A percentile compares a stretch with the other conserved stretches of the same genome.
phyloP scores from a whole-genome alignment of 2,329 filamentous ascomycete genomes.

The Fusarium sororula region DNA sequence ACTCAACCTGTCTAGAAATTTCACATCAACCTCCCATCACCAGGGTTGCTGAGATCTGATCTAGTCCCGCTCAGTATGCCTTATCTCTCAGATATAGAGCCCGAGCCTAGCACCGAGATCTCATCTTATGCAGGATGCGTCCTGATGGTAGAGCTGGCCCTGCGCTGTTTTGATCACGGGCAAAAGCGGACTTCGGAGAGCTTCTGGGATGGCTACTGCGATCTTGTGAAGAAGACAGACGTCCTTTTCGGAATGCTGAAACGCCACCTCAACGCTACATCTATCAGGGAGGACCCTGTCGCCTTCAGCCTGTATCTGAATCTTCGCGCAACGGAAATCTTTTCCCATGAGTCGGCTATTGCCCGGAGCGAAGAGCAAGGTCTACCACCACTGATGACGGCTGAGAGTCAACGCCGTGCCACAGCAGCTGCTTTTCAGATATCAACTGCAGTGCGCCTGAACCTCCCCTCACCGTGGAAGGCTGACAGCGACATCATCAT shows the following conservation, averaged over 20 bases:
- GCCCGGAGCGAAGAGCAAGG: neutral
- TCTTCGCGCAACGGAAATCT: neutral
- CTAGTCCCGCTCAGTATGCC: neutral
- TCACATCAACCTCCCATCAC: neutral
- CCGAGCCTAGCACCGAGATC: neutral
- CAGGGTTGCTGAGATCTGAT: neutral
- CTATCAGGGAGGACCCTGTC: neutral
- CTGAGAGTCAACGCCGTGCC: neutral
- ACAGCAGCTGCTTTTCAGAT: neutral
- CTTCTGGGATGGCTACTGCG: neutral
- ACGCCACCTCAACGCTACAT: neutral
- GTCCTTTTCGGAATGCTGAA: neutral
- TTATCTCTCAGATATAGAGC: neutral
- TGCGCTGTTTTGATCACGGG: neutral
- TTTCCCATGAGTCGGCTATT: neutral
- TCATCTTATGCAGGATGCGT: neutral
- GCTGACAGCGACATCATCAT: fast-evolving
- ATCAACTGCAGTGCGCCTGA: neutral
- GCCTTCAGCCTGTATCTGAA: neutral
- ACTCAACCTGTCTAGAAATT: neutral
- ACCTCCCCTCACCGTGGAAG: fast-evolving
- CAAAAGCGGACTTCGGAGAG: neutral
- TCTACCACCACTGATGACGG: neutral
- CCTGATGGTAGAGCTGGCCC: neutral
- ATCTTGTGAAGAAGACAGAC: neutral